Evolutionary conservation across 2,329 filamentous ascomycete genomes (phyloP), one percentile per base, ranked within the genome.

Genomic region (Diaporthe sp.): DNA sequence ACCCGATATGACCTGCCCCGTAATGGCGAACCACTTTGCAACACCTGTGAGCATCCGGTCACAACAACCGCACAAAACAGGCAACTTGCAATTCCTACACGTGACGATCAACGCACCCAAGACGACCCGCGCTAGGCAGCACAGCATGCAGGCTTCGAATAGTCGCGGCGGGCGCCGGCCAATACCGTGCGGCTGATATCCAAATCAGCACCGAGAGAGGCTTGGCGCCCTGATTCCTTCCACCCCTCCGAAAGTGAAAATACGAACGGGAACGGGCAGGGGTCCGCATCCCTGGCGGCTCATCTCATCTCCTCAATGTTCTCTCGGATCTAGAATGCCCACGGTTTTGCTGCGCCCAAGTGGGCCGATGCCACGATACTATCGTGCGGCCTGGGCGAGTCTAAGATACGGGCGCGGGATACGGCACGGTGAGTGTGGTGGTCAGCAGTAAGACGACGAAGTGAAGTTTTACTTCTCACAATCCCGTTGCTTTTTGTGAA

Each of bases 131-230:
- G 34, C 65, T 69, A 68, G 46, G 65, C 65, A 68, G 31, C 46
- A 53, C 65, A 42, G 65, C 49, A 69, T 69, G 65, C 65, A 69
- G 65, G 10, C 49, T 37, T 55, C 34, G 65, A 69, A 69, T 69
- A 69, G 65, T 69, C 65, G 65, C 65, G 31, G 31, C 34, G 65
- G 31, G 65, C 37, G 46, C 46, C 46, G 62, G 65, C 65, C 65
- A 69, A 69, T 69, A 69, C 65, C 65, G 49, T 55, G 65, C n/a
- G 65, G 65, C 65, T 69, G 65, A 69, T 69, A 69, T 69, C 65
- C 49, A 55, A 55, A 55, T 55, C 65, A 53, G 65, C 65, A 69
- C 49, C 65, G 22, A 53, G 65, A 42, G 13, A 15, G 34, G 39
- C 65, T 55, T 39, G 65, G 65, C 65, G 46, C 25, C 22, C 34